Evolutionary conservation across 148 eudicot genomes (phyloP).

Genomic region (Diospyros lotus): DNA sequence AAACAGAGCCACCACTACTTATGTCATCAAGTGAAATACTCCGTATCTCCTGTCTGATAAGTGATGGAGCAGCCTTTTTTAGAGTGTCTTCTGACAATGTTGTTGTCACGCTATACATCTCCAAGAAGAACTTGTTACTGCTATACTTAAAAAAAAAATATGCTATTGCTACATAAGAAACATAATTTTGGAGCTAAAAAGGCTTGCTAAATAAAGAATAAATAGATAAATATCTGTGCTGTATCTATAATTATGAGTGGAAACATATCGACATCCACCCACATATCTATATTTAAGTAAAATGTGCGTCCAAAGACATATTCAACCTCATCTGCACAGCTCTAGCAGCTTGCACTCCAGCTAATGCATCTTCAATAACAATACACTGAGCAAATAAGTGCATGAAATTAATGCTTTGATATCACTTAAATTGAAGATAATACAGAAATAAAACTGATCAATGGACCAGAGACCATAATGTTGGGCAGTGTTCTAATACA

Average conservation of each 20-base stretch:
- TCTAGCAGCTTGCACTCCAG: constrained; percentile 95
- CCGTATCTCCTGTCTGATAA: constrained; percentile 82
- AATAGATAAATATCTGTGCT: no score
- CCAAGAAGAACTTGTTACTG: constrained; percentile 17
- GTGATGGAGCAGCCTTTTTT: constrained; percentile 66
- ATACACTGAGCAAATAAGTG: constrained; percentile 51
- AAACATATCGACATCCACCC: background rate
- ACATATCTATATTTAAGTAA: background rate
- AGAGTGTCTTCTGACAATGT: constrained; percentile 75
- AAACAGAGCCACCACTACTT: constrained; percentile 76
- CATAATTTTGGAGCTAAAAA: background rate
- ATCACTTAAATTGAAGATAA: constrained; percentile 4
- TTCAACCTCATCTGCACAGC: constrained; percentile 89
- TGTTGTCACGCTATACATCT: constrained; percentile 98
- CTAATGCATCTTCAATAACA: constrained; percentile 97
- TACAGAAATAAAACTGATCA: background rate
- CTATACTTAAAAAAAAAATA: constrained; percentile 4
- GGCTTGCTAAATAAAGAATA: no score
- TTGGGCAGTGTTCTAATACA: no score
- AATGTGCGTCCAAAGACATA: background rate
- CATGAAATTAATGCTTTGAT: constrained; percentile 3
- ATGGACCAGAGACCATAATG: background rate
- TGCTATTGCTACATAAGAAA: background rate
- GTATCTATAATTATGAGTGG: no score
- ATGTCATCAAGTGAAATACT: constrained; percentile 78